Base-by-base conservation (phyloP, 2,329 filamentous ascomycete species). In the Incumbomyces delicatus region DNA sequence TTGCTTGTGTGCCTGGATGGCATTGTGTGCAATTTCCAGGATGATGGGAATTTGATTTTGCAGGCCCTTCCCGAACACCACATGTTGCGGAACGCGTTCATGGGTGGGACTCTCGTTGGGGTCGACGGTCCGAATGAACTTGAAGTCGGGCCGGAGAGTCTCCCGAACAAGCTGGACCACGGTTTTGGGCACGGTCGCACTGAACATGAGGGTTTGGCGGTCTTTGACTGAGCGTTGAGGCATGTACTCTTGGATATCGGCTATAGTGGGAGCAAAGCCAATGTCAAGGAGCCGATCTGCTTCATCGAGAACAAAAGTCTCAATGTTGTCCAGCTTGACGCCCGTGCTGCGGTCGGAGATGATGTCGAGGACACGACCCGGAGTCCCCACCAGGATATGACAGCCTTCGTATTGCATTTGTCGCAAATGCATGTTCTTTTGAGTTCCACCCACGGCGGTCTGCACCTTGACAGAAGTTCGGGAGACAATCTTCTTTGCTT, bases 151-250 rank as follows among this genome's bases (percentile, higher is more conserved):
- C 61, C 89, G 87, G 63, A 96, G 82, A 55, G 87, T 87, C 55
- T 71, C 67, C 50, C 82, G 78, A 34, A 94, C 90, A 41, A 96
- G 76, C 36, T 76, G 68, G 55, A 95, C 81, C 37, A 98, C 90
- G 52, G 88, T 79, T 49, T 76, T 75, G 38, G 90, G 87, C 29
- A 98, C 85, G 10, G 92, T 98, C 37, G 92, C 92, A 12, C 90
- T 96, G 65, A 94, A 95, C 66, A 98, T 82, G 58, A 98, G 79
- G 6, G 89, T 95, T 65, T 98, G 92, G 41, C 90, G 81, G 45
- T 83, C 74, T 50, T 82, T 77, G 31, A n/a, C 29, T 27, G 17
- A 16, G 31, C 31, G 42, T 27, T 16, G 16, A 8, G 75, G 75
- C 37, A 78, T 66, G 30, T 66, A 63, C 17, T 61, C 62, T 27